Evolutionary conservation across 2,329 filamentous ascomycete genomes (phyloP), one percentile per base, ranked within the genome.

Genomic region (Sclerotiophoma versabilis): DNA sequence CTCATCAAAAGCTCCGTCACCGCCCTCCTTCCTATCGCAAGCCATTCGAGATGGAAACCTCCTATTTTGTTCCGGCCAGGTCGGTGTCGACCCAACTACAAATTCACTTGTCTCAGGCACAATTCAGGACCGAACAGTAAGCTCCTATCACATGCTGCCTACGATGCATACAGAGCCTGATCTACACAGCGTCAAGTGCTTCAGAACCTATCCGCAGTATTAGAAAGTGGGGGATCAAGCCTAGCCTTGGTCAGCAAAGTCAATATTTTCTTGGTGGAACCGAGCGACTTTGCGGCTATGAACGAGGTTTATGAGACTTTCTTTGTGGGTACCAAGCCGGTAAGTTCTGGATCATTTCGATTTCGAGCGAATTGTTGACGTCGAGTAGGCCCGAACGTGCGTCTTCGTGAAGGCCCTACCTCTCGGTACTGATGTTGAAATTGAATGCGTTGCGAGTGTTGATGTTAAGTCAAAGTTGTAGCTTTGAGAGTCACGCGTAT

Each of bases 31-130:
- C 79, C 87, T 62, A 79, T 84, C 61, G 80, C 81, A 57, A 34
- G 59, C 59, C 22, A 57, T 62, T 12, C 57, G 53, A 14, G 30
- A 56, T 70, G 85, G 86, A 64, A 87, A 86, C 64, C 83, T 87
- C 68, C 84, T 91, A 17, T 90, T 88, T 77, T 89, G 86, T 77
- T 89, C 86, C 1, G 88, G 87, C 17, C 80, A 80, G 56, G 78
- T 90, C 23, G 84, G 83, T 10, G 76, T 84, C 62, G 81, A 87
- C 62, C 81, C 84, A 0, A 69, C 68, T 12, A 85, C 84, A 0
- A 76, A 74, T 15, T 75, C 81, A 43, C 55, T 88, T 2, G 79
- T 85, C 8, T 79, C 84, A 8, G 86, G 86, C 4, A 80, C 80
- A 42, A 76, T 88, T 45, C 79, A 80, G 58, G 83, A 83, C 50